Percentiles rank a stretch among this genome's conserved stretches.
Evolutionary conservation across 2,329 filamentous ascomycete species (phyloP).

Genomic region (Uncinocarpus reesii): DNA sequence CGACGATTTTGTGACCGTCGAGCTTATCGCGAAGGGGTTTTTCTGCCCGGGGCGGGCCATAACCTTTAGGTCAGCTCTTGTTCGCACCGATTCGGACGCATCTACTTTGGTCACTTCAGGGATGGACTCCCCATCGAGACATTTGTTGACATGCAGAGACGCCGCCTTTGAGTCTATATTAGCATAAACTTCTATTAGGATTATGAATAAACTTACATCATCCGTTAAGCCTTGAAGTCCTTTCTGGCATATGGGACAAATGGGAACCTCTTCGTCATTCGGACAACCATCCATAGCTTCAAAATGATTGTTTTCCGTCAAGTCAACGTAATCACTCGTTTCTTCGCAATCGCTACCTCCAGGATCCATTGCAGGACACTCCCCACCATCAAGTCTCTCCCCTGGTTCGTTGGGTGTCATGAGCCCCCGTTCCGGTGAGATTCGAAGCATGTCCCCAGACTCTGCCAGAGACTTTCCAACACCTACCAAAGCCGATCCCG

Average conservation of each 20-base stretch:
- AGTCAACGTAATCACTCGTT: constrained; percentile 29
- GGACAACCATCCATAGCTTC: background rate
- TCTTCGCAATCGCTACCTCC: constrained; percentile 18
- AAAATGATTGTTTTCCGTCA: background rate
- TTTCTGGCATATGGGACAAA: constrained; percentile 69
- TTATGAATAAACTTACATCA: constrained; percentile 23
- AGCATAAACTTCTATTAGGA: too few species aligned
- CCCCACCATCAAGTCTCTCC: constrained; percentile 21
- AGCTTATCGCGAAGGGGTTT: constrained; percentile 58
- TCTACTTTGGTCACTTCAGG: constrained; percentile 23
- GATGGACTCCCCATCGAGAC: constrained; percentile 70
- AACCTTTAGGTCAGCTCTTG: constrained; percentile 56
- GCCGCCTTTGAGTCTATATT: constrained; percentile 48
- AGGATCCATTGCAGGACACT: constrained; percentile 20
- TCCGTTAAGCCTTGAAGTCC: constrained; percentile 50
- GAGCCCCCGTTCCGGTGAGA: background rate
- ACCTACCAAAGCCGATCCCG: background rate
- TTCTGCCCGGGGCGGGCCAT: constrained; percentile 69
- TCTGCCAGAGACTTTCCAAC: background rate
- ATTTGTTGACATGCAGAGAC: constrained; percentile 80
- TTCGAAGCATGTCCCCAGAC: too few species aligned
- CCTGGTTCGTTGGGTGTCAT: background rate
- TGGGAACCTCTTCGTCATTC: constrained; percentile 23
- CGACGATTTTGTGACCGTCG: constrained; percentile 29
- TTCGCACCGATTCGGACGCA: constrained; percentile 26